phyloP scores from a whole-genome alignment of 768 basidiomycete genomes.

The Pleurotus cornucopiae region DNA sequence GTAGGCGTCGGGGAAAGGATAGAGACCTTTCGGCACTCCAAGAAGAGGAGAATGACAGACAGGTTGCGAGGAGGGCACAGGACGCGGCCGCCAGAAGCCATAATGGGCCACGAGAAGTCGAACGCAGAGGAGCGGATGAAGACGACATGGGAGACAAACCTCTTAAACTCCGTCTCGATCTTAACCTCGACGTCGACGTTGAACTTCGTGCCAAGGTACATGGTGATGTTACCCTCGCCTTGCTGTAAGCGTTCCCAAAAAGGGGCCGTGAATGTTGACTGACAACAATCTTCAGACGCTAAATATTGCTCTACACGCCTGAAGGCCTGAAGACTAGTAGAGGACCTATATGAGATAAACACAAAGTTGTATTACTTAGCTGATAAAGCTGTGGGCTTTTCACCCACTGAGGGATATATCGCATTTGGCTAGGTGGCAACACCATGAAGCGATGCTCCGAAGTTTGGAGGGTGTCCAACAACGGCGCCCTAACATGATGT shows the following conservation, averaged over 20 bases:
- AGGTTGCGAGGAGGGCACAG: background rate
- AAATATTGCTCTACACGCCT: background rate
- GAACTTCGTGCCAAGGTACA: constrained; percentile 12
- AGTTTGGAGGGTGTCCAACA: too few relatives aligned
- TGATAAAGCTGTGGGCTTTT: too few relatives aligned
- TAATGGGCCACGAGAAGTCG: background rate
- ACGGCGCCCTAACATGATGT: too few relatives aligned
- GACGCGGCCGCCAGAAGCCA: background rate
- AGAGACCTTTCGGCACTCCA: background rate
- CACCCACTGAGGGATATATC: too few relatives aligned
- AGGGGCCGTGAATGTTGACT: background rate
- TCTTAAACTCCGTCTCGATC: constrained; percentile 11
- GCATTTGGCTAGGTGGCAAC: too few relatives aligned
- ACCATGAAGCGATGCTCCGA: too few relatives aligned
- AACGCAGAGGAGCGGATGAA: background rate
- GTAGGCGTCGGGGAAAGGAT: constrained; percentile 1
- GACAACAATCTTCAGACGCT: background rate
- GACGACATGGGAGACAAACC: constrained; percentile 11
- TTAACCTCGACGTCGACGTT: constrained; percentile 13
- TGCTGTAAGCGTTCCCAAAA: constrained; percentile 7
- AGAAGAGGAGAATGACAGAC: background rate
- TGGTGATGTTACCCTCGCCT: constrained; percentile 13
- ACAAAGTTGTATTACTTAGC: too few relatives aligned
- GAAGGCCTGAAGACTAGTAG: too few relatives aligned
- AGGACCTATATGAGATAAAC: too few relatives aligned